A percentile compares a stretch with the other conserved stretches of the same genome.
phyloP scores from a whole-genome alignment of 2,329 filamentous ascomycete species.

The Blastomyces gilchristii region DNA sequence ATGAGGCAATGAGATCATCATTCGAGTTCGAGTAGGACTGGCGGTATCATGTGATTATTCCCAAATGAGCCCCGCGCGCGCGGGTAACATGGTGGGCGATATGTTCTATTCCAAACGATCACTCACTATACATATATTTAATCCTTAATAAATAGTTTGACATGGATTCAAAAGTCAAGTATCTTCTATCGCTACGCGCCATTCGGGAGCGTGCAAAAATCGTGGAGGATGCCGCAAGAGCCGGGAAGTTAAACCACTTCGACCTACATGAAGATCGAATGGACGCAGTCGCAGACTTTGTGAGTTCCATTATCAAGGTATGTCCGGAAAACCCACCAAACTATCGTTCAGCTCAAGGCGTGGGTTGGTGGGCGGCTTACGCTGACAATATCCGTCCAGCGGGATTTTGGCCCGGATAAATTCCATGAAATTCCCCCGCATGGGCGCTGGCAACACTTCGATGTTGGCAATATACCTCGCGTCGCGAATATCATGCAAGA shows the following conservation, averaged over 20 bases:
- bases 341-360: background rate
- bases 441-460: slow-evolving; percentile 53
- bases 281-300: slow-evolving; percentile 34
- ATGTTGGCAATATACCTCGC: slow-evolving; percentile 45
- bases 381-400: slow-evolving; percentile 24
- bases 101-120: background rate
- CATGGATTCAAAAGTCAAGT: slow-evolving; percentile 20
- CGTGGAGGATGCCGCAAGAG: slow-evolving; percentile 30
- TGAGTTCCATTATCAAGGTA: slow-evolving; percentile 37
- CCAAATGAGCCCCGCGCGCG: background rate
- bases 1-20: background rate
- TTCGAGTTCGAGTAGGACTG: background rate
- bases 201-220: slow-evolving; percentile 29
- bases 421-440: slow-evolving; percentile 44
- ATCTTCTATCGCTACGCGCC: slow-evolving; percentile 29
- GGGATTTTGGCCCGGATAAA: slow-evolving; percentile 42
- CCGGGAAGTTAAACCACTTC: slow-evolving; percentile 35
- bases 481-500: slow-evolving; percentile 34
- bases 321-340: background rate
- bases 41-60: background rate
- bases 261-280: slow-evolving; percentile 33
- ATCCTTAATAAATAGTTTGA: background rate
- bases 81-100: no score
- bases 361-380: background rate
- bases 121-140: background rate